A percentile compares a stretch with the other conserved stretches of the same genome.
Evolutionary conservation across 2,329 filamentous ascomycete species (phyloP).

Genomic region (Aspergillus pseudoviridinutans): DNA sequence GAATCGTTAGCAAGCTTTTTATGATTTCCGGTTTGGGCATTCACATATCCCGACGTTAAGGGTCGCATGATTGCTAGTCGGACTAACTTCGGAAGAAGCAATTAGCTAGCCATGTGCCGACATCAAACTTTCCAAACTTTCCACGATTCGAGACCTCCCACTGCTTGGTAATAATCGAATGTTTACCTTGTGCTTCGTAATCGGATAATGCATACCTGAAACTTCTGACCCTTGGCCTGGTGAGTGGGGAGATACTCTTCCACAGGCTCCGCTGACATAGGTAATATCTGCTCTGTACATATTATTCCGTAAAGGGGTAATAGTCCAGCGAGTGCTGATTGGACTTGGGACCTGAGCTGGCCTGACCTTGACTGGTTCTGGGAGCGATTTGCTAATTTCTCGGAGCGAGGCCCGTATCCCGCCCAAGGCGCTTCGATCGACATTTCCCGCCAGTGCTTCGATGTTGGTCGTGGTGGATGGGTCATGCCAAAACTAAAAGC

Average conservation of each 20-base stretch:
- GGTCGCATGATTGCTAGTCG: background rate
- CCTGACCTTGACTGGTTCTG: background rate
- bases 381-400: background rate
- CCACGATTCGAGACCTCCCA: background rate
- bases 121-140: background rate
- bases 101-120: background rate
- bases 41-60: background rate
- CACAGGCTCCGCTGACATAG: too few relatives aligned
- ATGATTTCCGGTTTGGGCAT: background rate
- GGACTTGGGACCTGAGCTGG: background rate
- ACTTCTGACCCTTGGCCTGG: background rate
- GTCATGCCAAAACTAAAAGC: background rate
- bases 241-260: too few relatives aligned
- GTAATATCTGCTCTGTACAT: too few relatives aligned
- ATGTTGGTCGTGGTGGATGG: slow-evolving; percentile 6
- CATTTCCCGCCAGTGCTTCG: slow-evolving; percentile 14
- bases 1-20: background rate
- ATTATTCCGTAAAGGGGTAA: too few relatives aligned
- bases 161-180: background rate
- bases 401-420: slow-evolving; percentile 8
- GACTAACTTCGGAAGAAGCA: background rate
- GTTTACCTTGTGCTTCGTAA: background rate
- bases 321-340: background rate
- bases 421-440: slow-evolving; percentile 9
- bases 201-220: background rate